Evolutionary conservation across 2,329 filamentous ascomycete genomes (phyloP).

Genomic region (Calcarisporium arbuscula): DNA sequence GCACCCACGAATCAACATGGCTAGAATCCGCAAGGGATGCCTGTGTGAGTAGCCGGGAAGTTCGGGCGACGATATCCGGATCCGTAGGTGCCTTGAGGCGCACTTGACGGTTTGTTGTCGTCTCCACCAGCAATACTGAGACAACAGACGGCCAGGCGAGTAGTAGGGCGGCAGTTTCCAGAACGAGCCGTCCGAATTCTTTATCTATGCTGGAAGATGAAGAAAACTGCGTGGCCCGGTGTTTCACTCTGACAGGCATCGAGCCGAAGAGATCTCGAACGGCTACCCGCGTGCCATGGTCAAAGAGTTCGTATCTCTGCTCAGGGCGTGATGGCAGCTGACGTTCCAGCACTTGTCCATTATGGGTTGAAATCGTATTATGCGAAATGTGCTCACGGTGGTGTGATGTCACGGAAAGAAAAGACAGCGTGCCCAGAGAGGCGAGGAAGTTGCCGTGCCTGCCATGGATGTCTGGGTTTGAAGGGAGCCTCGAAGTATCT

Average conservation of each 20-base stretch:
- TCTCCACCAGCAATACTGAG: slow-evolving; percentile 53
- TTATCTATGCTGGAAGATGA: slow-evolving; percentile 47
- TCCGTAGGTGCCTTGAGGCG: slow-evolving; percentile 25
- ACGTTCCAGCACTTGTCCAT: slow-evolving; percentile 58
- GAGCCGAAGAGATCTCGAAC: slow-evolving; percentile 81
- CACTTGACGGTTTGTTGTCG: slow-evolving; percentile 26
- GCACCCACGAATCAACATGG: slow-evolving; percentile 57
- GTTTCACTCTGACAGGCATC: slow-evolving; percentile 85
- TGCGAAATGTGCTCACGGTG: slow-evolving; percentile 53
- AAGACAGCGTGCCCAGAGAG: slow-evolving; percentile 67
- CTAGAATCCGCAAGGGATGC: slow-evolving; percentile 53
- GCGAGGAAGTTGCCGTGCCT: slow-evolving; percentile 69
- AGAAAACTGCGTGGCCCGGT: slow-evolving; percentile 52
- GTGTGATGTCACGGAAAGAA: slow-evolving; percentile 71
- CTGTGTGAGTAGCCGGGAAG: slow-evolving; percentile 55
- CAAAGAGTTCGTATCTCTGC: slow-evolving; percentile 46
- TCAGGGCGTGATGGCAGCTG: slow-evolving; percentile 54
- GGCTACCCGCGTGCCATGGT: slow-evolving; percentile 68
- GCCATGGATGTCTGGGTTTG: slow-evolving; percentile 49
- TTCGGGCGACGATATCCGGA: slow-evolving; percentile 14
- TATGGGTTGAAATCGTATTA: slow-evolving; percentile 64
- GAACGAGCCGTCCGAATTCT: slow-evolving; percentile 60
- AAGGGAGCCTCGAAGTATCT: slow-evolving; percentile 74
- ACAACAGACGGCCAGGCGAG: slow-evolving; percentile 59
- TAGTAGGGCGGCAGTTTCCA: slow-evolving; percentile 55